A percentile compares a stretch with the other conserved stretches of the same genome.
These are phyloP conservation scores for Leccinum subtestaceum DNA, from an alignment of 768 basidiomycete species.

Conservation along the genomic window DNA sequence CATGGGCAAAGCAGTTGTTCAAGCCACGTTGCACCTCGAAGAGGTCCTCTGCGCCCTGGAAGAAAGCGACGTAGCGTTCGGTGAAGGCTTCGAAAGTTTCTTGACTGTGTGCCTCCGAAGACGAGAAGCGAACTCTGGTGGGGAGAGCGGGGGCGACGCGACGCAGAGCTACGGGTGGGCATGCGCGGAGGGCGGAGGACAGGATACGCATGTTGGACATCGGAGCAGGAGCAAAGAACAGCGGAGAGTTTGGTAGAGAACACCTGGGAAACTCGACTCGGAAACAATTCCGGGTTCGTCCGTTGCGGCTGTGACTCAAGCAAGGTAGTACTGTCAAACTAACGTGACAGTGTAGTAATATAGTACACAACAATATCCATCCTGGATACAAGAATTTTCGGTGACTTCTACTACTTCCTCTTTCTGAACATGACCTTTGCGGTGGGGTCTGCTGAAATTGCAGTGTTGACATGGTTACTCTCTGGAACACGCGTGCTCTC, in stretches of 20 bases:
- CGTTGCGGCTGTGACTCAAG: constrained; percentile 20
- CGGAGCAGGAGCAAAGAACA: constrained; percentile 1
- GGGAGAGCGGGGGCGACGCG: constrained; percentile 47
- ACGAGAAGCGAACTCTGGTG: constrained; percentile 31
- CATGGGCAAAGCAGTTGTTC: constrained; percentile 99
- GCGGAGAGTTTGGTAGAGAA: neutral
- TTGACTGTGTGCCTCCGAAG: constrained; percentile 68
- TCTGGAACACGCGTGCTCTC: neutral
- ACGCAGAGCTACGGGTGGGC: constrained; percentile 43
- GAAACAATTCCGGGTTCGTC: constrained; percentile 15
- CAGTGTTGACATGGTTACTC: neutral
- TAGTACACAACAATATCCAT: neutral
- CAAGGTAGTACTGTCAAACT: too few relatives aligned
- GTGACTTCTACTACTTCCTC: neutral
- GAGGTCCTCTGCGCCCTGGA: constrained; percentile 88
- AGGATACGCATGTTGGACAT: constrained; percentile 53
- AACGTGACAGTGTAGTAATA: neutral
- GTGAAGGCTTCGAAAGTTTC: constrained; percentile 95
- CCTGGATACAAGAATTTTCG: neutral
- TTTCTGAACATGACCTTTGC: neutral
- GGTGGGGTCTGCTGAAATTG: neutral
- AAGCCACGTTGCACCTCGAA: constrained; percentile 99
- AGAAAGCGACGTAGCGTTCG: constrained; percentile 90
- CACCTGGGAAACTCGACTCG: constrained; percentile 11
- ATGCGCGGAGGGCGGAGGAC: constrained; percentile 61